A percentile compares a stretch with the other conserved stretches of the same genome.
Conservation (phyloP, 2,329 filamentous ascomycete species). For the Cytospora leucostoma region DNA sequence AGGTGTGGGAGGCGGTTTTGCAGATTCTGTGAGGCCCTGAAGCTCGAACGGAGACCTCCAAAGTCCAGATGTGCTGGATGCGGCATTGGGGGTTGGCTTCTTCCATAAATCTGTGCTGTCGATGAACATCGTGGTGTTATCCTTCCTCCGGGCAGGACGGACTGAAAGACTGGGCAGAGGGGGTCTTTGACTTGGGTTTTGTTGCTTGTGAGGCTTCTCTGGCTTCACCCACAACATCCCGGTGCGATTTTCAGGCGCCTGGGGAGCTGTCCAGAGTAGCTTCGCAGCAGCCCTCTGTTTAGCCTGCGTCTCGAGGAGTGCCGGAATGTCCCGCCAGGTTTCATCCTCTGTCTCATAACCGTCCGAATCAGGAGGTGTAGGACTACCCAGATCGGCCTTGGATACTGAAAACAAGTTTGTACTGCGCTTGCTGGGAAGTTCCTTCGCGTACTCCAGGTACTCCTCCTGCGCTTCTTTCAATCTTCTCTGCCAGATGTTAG, state of each 20-base stretch:
- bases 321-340: conserved; percentile 29
- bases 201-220: conserved; percentile 23
- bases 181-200: conserved; percentile 15
- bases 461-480: conserved; percentile 49
- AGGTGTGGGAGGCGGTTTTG: neutral
- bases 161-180: conserved; percentile 38
- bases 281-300: conserved; percentile 18
- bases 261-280: conserved; percentile 35
- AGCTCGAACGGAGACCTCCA: conserved; percentile 34
- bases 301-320: conserved; percentile 23
- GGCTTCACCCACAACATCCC: conserved; percentile 34
- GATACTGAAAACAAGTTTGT: conserved; percentile 44
- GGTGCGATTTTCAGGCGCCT: conserved; percentile 9
- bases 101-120: conserved; percentile 45
- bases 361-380: conserved; percentile 57
- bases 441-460: conserved; percentile 45
- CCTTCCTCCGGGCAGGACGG: conserved; percentile 41
- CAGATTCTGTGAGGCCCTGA: conserved; percentile 4
- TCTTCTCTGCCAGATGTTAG: conserved; percentile 47
- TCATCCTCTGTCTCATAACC: conserved; percentile 45
- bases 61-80: conserved; percentile 32
- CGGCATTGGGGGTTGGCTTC: conserved; percentile 32
- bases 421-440: conserved; percentile 40
- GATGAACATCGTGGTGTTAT: conserved; percentile 38
- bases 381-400: conserved; percentile 48